These are phyloP conservation scores for Leccinum barrowsii DNA, from an alignment of 768 basidiomycete genomes.

Conservation along the genomic window DNA sequence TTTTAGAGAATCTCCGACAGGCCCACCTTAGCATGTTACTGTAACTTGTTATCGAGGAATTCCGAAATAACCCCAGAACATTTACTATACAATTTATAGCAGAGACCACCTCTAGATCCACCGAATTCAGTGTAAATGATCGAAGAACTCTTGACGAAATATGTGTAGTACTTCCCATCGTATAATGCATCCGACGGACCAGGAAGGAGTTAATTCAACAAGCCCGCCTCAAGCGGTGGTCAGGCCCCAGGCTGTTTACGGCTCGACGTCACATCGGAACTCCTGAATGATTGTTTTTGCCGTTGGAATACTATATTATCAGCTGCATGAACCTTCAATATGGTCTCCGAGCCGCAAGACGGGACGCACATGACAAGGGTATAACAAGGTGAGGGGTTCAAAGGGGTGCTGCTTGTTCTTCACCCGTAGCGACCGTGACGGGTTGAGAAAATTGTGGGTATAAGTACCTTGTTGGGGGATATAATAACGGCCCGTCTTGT, in stretches of 20 bases:
- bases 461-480: background rate
- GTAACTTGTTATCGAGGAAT: background rate
- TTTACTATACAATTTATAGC: background rate
- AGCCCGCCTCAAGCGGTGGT: too few species aligned
- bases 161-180: too few species aligned
- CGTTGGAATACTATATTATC: background rate
- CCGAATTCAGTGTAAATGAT: background rate
- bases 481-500: background rate
- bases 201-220: background rate
- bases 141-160: background rate
- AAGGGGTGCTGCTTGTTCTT: background rate
- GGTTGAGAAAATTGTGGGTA: background rate
- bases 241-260: background rate
- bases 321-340: background rate
- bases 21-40: too few species aligned
- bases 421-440: background rate
- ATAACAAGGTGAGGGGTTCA: background rate
- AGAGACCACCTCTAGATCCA: background rate
- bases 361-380: background rate
- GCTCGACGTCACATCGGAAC: too few species aligned
- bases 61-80: too few species aligned
- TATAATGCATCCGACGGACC: background rate
- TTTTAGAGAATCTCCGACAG: background rate
- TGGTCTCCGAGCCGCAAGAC: background rate
- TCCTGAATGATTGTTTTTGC: background rate